Evolutionary conservation across 2,329 filamentous ascomycete species (phyloP), one percentile per base, ranked within the genome.

Genomic region (Fusarium ambrosium): DNA sequence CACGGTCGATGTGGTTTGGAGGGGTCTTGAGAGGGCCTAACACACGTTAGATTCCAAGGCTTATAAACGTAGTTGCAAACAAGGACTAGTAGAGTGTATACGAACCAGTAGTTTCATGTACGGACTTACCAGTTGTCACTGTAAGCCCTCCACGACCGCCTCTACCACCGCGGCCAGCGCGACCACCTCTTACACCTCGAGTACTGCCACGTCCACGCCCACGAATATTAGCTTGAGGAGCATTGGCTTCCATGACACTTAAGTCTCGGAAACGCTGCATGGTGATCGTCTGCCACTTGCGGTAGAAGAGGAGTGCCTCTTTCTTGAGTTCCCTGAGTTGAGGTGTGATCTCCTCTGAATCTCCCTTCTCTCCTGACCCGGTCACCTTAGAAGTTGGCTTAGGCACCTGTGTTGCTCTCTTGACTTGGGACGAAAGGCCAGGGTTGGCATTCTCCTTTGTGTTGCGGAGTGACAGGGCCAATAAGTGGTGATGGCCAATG

Each of bases 211-310:
- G 83, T 32, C 83, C 84, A 62, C 84, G 81, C 65, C 84, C 84
- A 60, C 82, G 78, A 58, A 71, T 66, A 43, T 59, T 74, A 72
- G 79, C 18, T 78, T 75, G 76, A 59, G 71, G 60, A 64, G 64
- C 64, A 34, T 73, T 69, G 70, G 77, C 75, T 68, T 89, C 87
- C 62, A 85, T 87, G 71, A 89, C 86, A 48, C 88, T 87, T 20
- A 95, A 88, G 39, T 97, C 92, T 20, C 91, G 90, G 27, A 97
- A 85, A 16, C 95, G 90, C 66, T 90, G 88, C 45, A 94, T 85
- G 11, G 98, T 89, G 14, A 87, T 86, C 7, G 90, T 87, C 77
- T 94, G 90, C 96, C 96, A 98, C 73, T 94, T 92, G 68, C 93
- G 91, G 80, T 96, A 97, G 80, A 92, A 91, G 8, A 87, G 84